Evolutionary conservation across 805 yeast species (phyloP).

Genomic region (Schwanniomyces yamadae): DNA sequence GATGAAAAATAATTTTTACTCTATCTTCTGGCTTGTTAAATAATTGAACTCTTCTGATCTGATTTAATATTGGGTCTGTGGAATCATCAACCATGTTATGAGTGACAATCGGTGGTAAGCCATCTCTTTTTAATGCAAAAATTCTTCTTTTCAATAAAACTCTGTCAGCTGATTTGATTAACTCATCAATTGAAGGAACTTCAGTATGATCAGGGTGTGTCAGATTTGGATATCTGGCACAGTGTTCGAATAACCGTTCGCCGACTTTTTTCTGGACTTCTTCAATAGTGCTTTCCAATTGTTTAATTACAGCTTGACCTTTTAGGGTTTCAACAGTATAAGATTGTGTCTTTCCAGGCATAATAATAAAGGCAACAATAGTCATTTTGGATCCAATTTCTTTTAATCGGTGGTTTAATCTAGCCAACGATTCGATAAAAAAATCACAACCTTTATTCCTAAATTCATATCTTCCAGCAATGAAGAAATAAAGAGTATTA

Average conservation of each 20-base stretch:
- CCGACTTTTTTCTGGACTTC: slow-evolving; percentile 89
- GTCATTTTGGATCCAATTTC: slow-evolving; percentile 82
- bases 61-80: slow-evolving; percentile 86
- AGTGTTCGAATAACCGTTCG: slow-evolving; percentile 83
- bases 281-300: slow-evolving; percentile 81
- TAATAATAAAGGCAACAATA: slow-evolving; percentile 93
- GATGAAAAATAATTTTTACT: slow-evolving; percentile 95
- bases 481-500: slow-evolving; percentile 90
- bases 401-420: slow-evolving; percentile 86
- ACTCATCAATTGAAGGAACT: slow-evolving; percentile 76
- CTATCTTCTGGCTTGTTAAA: slow-evolving; percentile 89
- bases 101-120: slow-evolving; percentile 93
- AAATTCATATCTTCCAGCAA: slow-evolving; percentile 96
- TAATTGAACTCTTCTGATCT: slow-evolving; percentile 85
- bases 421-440: slow-evolving; percentile 87
- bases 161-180: slow-evolving; percentile 82
- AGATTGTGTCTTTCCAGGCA: slow-evolving; percentile 95
- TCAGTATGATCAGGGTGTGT: slow-evolving; percentile 51
- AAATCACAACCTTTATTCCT: slow-evolving; percentile 96
- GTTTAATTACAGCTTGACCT: slow-evolving; percentile 94
- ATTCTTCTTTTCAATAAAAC: slow-evolving; percentile 89
- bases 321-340: slow-evolving; percentile 93
- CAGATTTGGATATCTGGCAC: slow-evolving; percentile 61
- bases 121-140: slow-evolving; percentile 84
- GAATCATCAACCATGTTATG: slow-evolving; percentile 95